Evolutionary conservation across 108 stramenopile species (phyloP), one percentile per base, ranked within the genome.

Genomic region (Stephanodiscus triporus): DNA sequence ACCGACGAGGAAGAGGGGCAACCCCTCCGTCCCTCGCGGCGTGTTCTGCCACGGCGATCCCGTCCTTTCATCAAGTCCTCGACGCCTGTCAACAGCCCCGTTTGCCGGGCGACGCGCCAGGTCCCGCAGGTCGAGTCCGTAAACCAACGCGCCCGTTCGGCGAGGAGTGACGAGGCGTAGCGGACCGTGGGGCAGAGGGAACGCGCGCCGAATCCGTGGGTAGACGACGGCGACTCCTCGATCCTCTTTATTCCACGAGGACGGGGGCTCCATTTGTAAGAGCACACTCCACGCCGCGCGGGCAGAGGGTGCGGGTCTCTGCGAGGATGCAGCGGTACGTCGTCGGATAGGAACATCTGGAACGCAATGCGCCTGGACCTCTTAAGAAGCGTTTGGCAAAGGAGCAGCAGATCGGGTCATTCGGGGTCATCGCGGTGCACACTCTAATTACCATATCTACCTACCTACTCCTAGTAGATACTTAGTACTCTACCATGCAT

Each of bases 181-280:
- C 83, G 72, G 0, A 94, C 93, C 2, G 93, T 94, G 6, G 93
- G 93, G 66, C 89, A 94, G 14, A 63, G 69, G 26, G 87, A 87
- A 68, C 91, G 93, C 0, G 93, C 91, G 10, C 86, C 63, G 55
- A 91, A 90, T n/a, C 93, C 93, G 63, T 94, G 93, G n/a, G 68
- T 83, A 94, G 0, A 94, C 66, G 0, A 93, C 81, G 13, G 82
- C 80, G n/a, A 88, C 62, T 22, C 85, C 92, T 58, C 77, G 81
- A 20, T 85, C 48, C 32, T 57, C 26, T 30, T 13, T n/a, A 51
- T 47, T 34, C 27, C 9, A 0, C 51, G 56, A 27, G 26, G 68
- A 24, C 24, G 66, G 42, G 29, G 62, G 11, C 45, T 78, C 88
- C 86, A 91, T 60, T 70, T 66, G 68, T 87, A 76, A 83, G 73